Percentiles rank a stretch among this genome's conserved stretches.
Conservation (phyloP, 2,329 filamentous ascomycete genomes). For the Colletotrichum kahawae region DNA sequence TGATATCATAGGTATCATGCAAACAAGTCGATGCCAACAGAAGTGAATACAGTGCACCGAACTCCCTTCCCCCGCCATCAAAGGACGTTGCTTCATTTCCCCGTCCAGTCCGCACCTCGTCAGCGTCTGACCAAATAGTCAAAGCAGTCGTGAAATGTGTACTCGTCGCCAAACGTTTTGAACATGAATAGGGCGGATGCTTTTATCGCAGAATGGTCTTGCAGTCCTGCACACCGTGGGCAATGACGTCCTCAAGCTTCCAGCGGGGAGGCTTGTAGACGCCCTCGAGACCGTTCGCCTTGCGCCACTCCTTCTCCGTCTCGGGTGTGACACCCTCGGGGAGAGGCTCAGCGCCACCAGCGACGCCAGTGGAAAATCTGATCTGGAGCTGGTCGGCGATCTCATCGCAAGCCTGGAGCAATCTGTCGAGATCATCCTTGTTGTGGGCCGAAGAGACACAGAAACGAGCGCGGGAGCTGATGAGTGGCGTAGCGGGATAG, state of each 20-base stretch:
- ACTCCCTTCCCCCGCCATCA: not conserved
- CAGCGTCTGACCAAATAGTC: not conserved
- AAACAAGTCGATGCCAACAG: slow-evolving; percentile 17
- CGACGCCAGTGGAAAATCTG: slow-evolving; percentile 96
- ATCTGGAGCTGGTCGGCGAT: slow-evolving; percentile 90
- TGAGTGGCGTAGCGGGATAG: slow-evolving; percentile 94
- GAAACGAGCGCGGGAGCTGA: slow-evolving; percentile 93
- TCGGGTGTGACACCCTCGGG: slow-evolving; percentile 74
- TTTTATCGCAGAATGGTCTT: slow-evolving; percentile 72
- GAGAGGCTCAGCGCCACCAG: slow-evolving; percentile 81
- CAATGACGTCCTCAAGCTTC: slow-evolving; percentile 83
- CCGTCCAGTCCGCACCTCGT: slow-evolving; percentile 9
- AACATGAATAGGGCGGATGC: not conserved
- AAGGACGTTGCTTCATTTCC: slow-evolving; percentile 11
- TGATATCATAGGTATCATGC: slow-evolving; percentile 19
- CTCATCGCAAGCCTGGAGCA: slow-evolving; percentile 89
- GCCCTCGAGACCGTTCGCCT: slow-evolving; percentile 69
- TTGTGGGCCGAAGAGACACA: slow-evolving; percentile 96
- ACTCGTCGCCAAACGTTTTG: not conserved
- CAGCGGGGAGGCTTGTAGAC: slow-evolving; percentile 81
- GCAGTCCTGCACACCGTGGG: slow-evolving; percentile 75
- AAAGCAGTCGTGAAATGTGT: not conserved
- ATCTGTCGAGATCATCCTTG: slow-evolving; percentile 94
- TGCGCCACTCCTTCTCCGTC: slow-evolving; percentile 72
- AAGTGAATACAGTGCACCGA: slow-evolving; percentile 7